Evolutionary conservation across 306 rosid genomes (phyloP).

Genomic region (Begonia fuchsioides): DNA sequence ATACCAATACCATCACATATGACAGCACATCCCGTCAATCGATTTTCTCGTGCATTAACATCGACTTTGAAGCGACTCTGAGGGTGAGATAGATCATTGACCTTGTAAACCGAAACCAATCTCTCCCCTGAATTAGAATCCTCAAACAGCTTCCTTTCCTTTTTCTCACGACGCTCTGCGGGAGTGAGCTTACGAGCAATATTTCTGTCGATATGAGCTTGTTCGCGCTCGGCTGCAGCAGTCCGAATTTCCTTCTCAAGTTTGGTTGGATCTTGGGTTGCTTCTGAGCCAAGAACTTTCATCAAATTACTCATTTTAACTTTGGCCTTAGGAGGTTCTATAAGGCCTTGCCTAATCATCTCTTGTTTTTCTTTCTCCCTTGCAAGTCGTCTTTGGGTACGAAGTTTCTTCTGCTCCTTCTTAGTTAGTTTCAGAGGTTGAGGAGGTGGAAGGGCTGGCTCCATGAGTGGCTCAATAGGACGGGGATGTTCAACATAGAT

Average conservation of each 20-base stretch:
- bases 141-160: constrained; percentile 78
- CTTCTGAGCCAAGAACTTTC: constrained; percentile 98
- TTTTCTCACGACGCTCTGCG: constrained; percentile 90
- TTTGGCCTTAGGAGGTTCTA: constrained; percentile 91
- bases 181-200: constrained; percentile 95
- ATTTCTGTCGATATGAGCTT: constrained; percentile 92
- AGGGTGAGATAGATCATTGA: constrained; percentile 74
- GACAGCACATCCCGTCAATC: constrained; percentile 80
- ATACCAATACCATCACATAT: constrained; percentile 65
- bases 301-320: constrained; percentile 88
- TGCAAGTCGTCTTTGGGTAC: constrained; percentile 81
- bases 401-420: constrained; percentile 91
- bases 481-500: constrained; percentile 90
- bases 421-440: constrained; percentile 90
- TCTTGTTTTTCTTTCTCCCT: constrained; percentile 90
- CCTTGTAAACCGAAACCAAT: constrained; percentile 60
- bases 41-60: constrained; percentile 81
- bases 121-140: constrained; percentile 52
- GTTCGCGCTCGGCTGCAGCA: constrained; percentile 98
- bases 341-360: constrained; percentile 90
- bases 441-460: constrained; percentile 95
- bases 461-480: constrained; percentile 89
- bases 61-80: constrained; percentile 84
- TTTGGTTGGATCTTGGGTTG: constrained; percentile 95
- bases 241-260: constrained; percentile 85